Conservation (phyloP, 345 rosid genomes). For the Arabidopsis thaliana region TAIR10.1 NC_003070.9:6389501-6390000, state of each 20-base stretch:
- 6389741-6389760: slow-evolving; percentile 7
- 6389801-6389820: slow-evolving; percentile 62
- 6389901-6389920: slow-evolving; percentile 25
- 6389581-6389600: slow-evolving; percentile 43
- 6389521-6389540: slow-evolving; percentile 9
- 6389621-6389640: slow-evolving; percentile 39
- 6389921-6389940: slow-evolving; percentile 5
- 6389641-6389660: slow-evolving; percentile 31
- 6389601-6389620: slow-evolving; percentile 47
- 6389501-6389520: slow-evolving; percentile 2
- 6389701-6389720: slow-evolving; percentile 25
- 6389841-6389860: slow-evolving; percentile 47
- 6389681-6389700: background rate
- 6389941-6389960: slow-evolving; percentile 26
- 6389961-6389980: slow-evolving; percentile 9
- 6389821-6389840: slow-evolving; percentile 57
- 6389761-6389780: slow-evolving; percentile 52
- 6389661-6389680: slow-evolving; percentile 37
- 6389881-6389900: slow-evolving; percentile 57
- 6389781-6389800: slow-evolving; percentile 42
- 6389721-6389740: background rate
- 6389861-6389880: slow-evolving; percentile 65
- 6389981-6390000: background rate
- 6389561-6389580: slow-evolving; percentile 41
- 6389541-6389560: slow-evolving; percentile 18